A percentile compares a stretch with the other conserved stretches of the same genome.
Conservation (phyloP, 768 basidiomycete genomes). For the Suillus occidentalis region DNA sequence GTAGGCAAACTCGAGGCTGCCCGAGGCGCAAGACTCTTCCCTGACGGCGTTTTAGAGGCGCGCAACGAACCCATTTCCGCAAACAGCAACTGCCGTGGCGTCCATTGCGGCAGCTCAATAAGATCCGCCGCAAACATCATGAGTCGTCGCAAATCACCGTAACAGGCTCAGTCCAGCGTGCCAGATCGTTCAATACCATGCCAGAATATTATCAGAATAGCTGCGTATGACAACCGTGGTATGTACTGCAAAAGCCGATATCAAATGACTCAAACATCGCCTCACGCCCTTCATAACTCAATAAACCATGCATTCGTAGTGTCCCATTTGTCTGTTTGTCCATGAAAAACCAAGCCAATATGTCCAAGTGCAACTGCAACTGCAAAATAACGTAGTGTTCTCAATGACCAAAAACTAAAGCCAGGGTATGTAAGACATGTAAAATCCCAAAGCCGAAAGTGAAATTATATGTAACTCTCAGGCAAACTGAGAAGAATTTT, state of each 20-base stretch:
- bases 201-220: not conserved
- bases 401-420: slow-evolving; percentile 11
- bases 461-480: slow-evolving; percentile 1
- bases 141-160: not conserved
- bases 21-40: not conserved
- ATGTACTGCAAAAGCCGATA: slow-evolving; percentile 4
- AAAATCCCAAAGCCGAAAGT: slow-evolving; percentile 7
- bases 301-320: slow-evolving; percentile 16
- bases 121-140: not conserved
- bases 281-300: not conserved
- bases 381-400: slow-evolving; percentile 7
- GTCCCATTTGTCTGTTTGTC: slow-evolving; percentile 12
- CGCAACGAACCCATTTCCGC: not conserved
- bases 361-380: slow-evolving; percentile 18
- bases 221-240: not conserved
- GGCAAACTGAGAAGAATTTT: not conserved
- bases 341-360: not conserved
- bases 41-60: not conserved
- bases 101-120: not conserved
- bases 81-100: not conserved
- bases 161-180: not conserved
- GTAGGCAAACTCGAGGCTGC: not conserved
- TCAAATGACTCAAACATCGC: not conserved
- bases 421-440: slow-evolving; percentile 6
- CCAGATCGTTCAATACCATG: not conserved